A percentile compares a stretch with the other conserved stretches of the same genome.
These are phyloP conservation scores for Schizosaccharomyces cryophilus DNA, from an alignment of 805 yeast species.

Conservation along the genomic window DNA sequence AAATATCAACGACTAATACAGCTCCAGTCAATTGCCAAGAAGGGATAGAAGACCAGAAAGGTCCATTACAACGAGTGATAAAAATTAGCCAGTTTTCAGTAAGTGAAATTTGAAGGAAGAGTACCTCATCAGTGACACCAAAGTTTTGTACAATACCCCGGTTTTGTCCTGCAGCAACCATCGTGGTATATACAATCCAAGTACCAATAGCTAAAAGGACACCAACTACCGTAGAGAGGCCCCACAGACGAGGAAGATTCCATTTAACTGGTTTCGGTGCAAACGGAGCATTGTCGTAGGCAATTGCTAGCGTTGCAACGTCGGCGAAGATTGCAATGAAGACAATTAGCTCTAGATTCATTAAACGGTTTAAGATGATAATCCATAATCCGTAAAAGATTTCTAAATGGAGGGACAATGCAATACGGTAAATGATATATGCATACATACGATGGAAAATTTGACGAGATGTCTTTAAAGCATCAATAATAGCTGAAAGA, in stretches of 20 bases:
- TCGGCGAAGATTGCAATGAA: constrained; percentile 88
- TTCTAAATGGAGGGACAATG: constrained; percentile 82
- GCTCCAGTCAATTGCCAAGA: constrained; percentile 95
- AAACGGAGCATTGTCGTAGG: constrained; percentile 85
- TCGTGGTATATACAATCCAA: constrained; percentile 85
- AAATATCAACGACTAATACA: constrained; percentile 65
- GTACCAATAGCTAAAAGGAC: constrained; percentile 48
- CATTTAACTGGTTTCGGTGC: constrained; percentile 84
- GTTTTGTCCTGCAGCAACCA: constrained; percentile 46
- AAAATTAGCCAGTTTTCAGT: constrained; percentile 95
- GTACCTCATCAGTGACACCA: constrained; percentile 79
- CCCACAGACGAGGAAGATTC: constrained; percentile 85
- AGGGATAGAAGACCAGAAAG: constrained; percentile 91
- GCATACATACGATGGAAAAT: constrained; percentile 98
- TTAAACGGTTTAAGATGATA: constrained; percentile 68
- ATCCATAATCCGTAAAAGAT: constrained; percentile 88
- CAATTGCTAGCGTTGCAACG: constrained; percentile 59
- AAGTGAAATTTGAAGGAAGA: constrained; percentile 79
- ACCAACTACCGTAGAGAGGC: constrained; percentile 53
- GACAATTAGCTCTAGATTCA: constrained; percentile 75
- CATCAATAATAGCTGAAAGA: constrained; percentile 36
- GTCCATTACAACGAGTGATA: constrained; percentile 91
- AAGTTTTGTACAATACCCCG: constrained; percentile 83
- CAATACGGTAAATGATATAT: constrained; percentile 93
- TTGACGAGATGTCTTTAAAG: constrained; percentile 72